These are phyloP conservation scores for Crassisporium funariophilum DNA, from an alignment of 768 basidiomycete genomes.

Conservation along the genomic window DNA sequence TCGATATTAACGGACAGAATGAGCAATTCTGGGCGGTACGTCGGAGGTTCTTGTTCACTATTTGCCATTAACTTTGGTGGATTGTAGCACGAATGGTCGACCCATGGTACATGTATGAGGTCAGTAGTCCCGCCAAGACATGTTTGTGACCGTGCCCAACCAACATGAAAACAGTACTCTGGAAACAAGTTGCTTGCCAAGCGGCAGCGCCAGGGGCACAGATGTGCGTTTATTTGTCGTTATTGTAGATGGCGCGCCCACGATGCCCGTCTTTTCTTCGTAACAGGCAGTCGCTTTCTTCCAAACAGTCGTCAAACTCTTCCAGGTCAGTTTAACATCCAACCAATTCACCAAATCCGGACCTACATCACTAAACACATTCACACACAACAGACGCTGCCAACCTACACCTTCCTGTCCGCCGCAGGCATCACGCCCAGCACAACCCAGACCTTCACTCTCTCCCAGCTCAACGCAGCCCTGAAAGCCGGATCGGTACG, in stretches of 20 bases:
- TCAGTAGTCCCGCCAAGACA: conserved; percentile 22
- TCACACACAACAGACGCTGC: conserved; percentile 46
- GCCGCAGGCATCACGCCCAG: conserved; percentile 75
- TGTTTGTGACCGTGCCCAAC: no score
- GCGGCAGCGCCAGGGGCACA: conserved; percentile 57
- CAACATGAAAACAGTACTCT: conserved; percentile 61
- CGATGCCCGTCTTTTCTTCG: not conserved
- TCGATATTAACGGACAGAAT: conserved; percentile 58
- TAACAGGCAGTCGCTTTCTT: conserved; percentile 69
- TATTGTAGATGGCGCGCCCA: no score
- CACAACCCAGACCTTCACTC: conserved; percentile 55
- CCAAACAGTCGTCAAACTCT: conserved; percentile 56
- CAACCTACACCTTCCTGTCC: conserved; percentile 73
- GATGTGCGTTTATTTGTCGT: conserved; percentile 42
- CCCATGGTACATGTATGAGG: conserved; percentile 66
- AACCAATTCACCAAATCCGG: not conserved
- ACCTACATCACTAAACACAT: conserved; percentile 1
- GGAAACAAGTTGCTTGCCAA: conserved; percentile 56
- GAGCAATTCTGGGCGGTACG: conserved; percentile 72
- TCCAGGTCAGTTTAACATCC: conserved; percentile 55
- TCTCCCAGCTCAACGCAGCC: conserved; percentile 54
- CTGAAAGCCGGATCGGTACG: conserved; percentile 49
- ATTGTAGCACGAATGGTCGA: conserved; percentile 66
- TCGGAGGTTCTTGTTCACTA: not conserved
- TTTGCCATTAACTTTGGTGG: not conserved